Percentiles rank a stretch among this genome's conserved stretches.
These are phyloP conservation scores for Aureobasidium sp. DNA, from an alignment of 2,329 filamentous ascomycete species.

Conservation along the genomic window DNA sequence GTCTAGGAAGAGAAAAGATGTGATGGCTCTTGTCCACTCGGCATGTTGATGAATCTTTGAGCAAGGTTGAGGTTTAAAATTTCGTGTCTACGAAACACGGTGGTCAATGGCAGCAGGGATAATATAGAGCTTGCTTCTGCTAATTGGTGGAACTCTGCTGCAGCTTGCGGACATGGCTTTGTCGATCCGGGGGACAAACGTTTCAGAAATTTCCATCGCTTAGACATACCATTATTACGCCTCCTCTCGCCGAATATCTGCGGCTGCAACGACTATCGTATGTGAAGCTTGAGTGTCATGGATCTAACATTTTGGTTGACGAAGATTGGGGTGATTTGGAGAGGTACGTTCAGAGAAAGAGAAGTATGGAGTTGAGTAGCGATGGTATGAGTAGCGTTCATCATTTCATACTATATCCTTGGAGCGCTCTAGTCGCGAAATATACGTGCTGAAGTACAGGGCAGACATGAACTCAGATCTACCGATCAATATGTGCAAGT, in stretches of 20 bases:
- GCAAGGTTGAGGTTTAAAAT: neutral
- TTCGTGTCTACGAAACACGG: neutral
- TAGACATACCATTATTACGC: too few relatives aligned
- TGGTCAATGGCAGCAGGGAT: neutral
- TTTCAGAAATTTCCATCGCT: conserved; percentile 11
- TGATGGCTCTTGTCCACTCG: too few relatives aligned
- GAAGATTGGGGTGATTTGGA: too few relatives aligned
- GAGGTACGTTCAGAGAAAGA: neutral
- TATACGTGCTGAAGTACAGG: neutral
- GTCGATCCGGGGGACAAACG: conserved; percentile 13
- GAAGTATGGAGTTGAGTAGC: neutral
- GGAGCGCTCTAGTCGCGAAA: neutral
- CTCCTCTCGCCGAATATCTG: too few relatives aligned
- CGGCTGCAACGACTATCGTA: too few relatives aligned
- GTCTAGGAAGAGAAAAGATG: too few relatives aligned
- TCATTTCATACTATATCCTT: neutral
- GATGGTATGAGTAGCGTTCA: neutral
- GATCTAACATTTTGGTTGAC: too few relatives aligned
- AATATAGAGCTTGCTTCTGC: neutral
- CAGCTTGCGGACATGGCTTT: neutral
- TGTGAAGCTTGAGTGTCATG: too few relatives aligned
- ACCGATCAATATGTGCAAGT: neutral
- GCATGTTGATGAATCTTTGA: too few relatives aligned
- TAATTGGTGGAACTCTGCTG: conserved; percentile 13
- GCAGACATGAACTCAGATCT: neutral